Evolutionary conservation across 78 protist genomes (phyloP).

Genomic region (Dictyostelium citrinum): DNA sequence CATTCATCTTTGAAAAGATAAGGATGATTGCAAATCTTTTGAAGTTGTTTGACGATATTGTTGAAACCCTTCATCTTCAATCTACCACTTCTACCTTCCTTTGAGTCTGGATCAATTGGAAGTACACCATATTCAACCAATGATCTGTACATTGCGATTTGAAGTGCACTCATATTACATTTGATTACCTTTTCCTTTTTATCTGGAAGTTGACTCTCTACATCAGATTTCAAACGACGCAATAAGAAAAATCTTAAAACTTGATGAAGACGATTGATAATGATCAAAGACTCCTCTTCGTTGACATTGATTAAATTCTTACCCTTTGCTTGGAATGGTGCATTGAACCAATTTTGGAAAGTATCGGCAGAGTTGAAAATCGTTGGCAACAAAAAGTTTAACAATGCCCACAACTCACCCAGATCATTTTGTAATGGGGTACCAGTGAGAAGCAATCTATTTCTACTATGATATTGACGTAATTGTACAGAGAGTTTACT

Average conservation of each 20-base stretch:
- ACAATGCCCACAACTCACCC: conserved; percentile 95
- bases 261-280: conserved; percentile 88
- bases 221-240: conserved; percentile 93
- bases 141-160: conserved; percentile 75
- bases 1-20: conserved; percentile 87
- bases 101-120: conserved; percentile 41
- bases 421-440: conserved; percentile 98
- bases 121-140: conserved; percentile 45
- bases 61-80: conserved; percentile 54
- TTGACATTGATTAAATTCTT: conserved; percentile 30
- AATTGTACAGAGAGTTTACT: conserved; percentile 54
- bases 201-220: conserved; percentile 90
- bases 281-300: conserved; percentile 86
- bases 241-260: conserved; percentile 86
- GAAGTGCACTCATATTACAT: conserved; percentile 84
- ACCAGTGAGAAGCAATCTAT: conserved; percentile 95
- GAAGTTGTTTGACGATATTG: conserved; percentile 95
- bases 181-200: conserved; percentile 91
- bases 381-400: conserved; percentile 92
- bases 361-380: conserved; percentile 84
- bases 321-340: conserved; percentile 85
- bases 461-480: conserved; percentile 73
- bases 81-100: conserved; percentile 1
- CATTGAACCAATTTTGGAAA: conserved; percentile 93
- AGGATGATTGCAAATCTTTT: conserved; percentile 98